These are phyloP conservation scores for Elaeis guineensis DNA, from an alignment of 176 grass and related monocot species.

Conservation along the genomic window DNA sequence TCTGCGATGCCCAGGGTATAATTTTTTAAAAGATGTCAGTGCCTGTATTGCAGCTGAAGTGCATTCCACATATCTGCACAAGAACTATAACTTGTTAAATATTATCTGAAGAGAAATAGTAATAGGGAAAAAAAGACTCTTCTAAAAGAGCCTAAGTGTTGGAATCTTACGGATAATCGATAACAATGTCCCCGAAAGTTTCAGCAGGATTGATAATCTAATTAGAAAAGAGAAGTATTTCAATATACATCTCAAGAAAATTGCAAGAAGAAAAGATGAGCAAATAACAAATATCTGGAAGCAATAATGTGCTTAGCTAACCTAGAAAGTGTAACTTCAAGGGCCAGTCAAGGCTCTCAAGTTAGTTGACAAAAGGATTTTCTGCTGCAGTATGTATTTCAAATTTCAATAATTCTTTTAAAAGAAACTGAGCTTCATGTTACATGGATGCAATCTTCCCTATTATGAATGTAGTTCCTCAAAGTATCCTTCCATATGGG, in stretches of 20 bases:
- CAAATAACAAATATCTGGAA: too few relatives aligned
- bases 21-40: conserved; percentile 73
- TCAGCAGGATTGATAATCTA: conserved; percentile 96
- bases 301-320: too few relatives aligned
- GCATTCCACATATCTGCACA: conserved; percentile 86
- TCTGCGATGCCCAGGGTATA: conserved; percentile 67
- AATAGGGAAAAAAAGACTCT: background rate
- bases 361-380: too few relatives aligned
- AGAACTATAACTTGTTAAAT: conserved; percentile 19
- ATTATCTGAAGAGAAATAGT: conserved; percentile 14
- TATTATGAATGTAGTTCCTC: too few relatives aligned
- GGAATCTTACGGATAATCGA: conserved; percentile 95
- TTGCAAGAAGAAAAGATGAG: background rate
- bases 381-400: too few relatives aligned
- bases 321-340: too few relatives aligned
- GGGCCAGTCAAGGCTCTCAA: too few relatives aligned
- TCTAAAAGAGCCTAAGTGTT: conserved; percentile 2
- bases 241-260: conserved; percentile 16
- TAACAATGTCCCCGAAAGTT: conserved; percentile 89
- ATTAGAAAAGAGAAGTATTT: conserved; percentile 22
- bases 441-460: too few relatives aligned
- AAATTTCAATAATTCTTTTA: too few relatives aligned
- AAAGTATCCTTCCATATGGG: too few relatives aligned
- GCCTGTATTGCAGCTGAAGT: conserved; percentile 94
- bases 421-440: too few relatives aligned